Evolutionary conservation across 2,329 filamentous ascomycete genomes (phyloP).

Genomic region (Hypoxylon rubiginosum): DNA sequence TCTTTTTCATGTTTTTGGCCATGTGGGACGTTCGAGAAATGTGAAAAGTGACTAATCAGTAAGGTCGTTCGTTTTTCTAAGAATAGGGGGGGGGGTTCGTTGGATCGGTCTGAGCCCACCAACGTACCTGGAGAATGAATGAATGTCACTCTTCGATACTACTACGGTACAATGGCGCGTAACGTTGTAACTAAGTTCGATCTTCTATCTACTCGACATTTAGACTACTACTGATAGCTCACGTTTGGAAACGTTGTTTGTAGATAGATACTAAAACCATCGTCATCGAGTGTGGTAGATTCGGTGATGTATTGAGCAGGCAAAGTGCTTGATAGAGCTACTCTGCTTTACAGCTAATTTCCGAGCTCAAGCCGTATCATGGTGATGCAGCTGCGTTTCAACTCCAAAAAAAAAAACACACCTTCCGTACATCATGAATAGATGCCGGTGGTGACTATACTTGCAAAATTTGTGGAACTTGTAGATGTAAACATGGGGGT

Average conservation of each 20-base stretch:
- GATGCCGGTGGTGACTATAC: too few relatives aligned
- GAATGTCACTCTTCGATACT: not conserved
- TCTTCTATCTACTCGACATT: slow-evolving; percentile 7
- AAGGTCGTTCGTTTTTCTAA: not conserved
- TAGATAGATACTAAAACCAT: too few relatives aligned
- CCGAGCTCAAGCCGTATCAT: not conserved
- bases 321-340: not conserved
- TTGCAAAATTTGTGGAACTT: not conserved
- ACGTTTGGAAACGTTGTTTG: slow-evolving; percentile 31
- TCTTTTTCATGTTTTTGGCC: not conserved
- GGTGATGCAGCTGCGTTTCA: not conserved
- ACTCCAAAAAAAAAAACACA: not conserved
- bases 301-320: not conserved
- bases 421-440: not conserved
- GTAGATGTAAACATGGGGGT: not conserved
- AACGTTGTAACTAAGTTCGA: slow-evolving; percentile 5
- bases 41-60: not conserved
- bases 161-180: not conserved
- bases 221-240: slow-evolving; percentile 1
- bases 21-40: not conserved
- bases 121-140: not conserved
- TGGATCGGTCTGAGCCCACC: not conserved
- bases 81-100: not conserved
- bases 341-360: not conserved
- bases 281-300: not conserved